Evolutionary conservation across 1,139 yeast species (phyloP), one percentile per base, ranked within the genome.

Genomic region (Yamadazyma songkhlaensis): DNA sequence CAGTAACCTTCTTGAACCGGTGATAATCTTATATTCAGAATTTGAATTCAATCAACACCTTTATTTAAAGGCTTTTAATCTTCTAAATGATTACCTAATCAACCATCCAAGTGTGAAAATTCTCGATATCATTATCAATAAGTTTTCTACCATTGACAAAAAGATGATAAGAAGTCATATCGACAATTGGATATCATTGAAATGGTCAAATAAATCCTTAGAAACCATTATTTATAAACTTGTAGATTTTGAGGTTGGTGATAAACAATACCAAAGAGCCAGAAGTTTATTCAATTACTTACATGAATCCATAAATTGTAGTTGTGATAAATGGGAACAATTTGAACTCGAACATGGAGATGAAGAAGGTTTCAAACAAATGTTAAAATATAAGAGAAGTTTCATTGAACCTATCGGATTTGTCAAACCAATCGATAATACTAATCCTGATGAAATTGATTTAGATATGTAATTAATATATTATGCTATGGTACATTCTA

Each of bases 331-430:
- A 4, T 89, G 96, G 95, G 84, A 81, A 41, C 58, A 65, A 9
- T 87, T 88, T 57, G 97, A 89, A 53, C 56, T 86, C 28, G 67
- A 74, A 13, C 51, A 77, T 54, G 97, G 97, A 2, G 66, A 74
- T 44, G 95, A 85, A 50, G 71, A 68, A 2, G 77, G 85, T 0
- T 88, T 77, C 57, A 88, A 84, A 49, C 84, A 81, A 11, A 84
- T 88, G 90, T 59, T 89, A 15, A 66, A 83, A 34, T 65, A 72
- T 48, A 85, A 81, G 54, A 67, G 90, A 32, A 42, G 55, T 23
- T 39, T 47, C 1, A 46, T 50, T 10, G 37, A 39, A 11, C 69
- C 77, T 0, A 58, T 72, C 45, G 87, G 85, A 5, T 84, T 85
- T 54, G 80, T 81, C 13, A 74, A 71, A 35, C 63, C 74, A 1